Conservation (phyloP, 208 protist species). For the Trypanosoma platydactyli region DNA sequence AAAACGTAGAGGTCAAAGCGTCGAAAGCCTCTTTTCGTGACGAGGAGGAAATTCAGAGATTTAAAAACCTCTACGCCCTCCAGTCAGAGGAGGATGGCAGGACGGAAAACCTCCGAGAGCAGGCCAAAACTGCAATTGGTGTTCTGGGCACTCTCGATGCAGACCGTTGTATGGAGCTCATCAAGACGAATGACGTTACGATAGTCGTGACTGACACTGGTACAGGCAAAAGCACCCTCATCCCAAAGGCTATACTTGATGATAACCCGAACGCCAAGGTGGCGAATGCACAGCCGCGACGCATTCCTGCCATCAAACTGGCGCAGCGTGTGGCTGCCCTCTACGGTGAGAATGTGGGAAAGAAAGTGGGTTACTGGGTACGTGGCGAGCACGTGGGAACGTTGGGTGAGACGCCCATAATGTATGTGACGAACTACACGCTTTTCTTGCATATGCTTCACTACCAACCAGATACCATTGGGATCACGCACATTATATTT, state of each 20-base stretch:
- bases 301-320: constrained; percentile 80
- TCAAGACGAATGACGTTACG: constrained; percentile 76
- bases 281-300: constrained; percentile 77
- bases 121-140: constrained; percentile 33
- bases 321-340: constrained; percentile 66
- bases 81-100: constrained; percentile 43
- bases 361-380: constrained; percentile 76
- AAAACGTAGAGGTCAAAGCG: background rate
- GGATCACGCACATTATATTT: constrained; percentile 90
- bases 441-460: constrained; percentile 82
- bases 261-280: constrained; percentile 33
- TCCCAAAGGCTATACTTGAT: constrained; percentile 77
- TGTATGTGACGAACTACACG: constrained; percentile 90
- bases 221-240: constrained; percentile 86
- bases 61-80: constrained; percentile 60
- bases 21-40: background rate
- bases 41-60: constrained; percentile 32
- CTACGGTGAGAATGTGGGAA: constrained; percentile 41
- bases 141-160: constrained; percentile 63
- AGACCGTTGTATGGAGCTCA: constrained; percentile 48
- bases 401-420: constrained; percentile 69
- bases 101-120: constrained; percentile 37
- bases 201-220: constrained; percentile 87
- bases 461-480: constrained; percentile 45
- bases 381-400: constrained; percentile 75